phyloP scores from a whole-genome alignment of 768 basidiomycete genomes.

The Termitomyces sp. region DNA sequence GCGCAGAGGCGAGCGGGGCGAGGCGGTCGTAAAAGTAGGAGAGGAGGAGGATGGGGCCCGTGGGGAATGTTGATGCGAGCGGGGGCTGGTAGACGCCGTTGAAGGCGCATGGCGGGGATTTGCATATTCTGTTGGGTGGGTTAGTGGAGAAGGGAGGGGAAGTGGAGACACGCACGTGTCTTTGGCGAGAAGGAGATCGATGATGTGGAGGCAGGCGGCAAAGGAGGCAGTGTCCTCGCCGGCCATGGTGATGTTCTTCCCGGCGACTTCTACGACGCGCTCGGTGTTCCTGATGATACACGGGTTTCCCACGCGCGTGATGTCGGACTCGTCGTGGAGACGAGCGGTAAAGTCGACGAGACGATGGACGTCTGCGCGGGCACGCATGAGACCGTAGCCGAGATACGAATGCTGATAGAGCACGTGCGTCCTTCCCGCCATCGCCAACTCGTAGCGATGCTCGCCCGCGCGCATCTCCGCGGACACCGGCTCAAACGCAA shows the following conservation, averaged over 20 bases:
- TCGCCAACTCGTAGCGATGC: conserved; percentile 82
- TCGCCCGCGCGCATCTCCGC: conserved; percentile 65
- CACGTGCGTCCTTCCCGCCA: conserved; percentile 64
- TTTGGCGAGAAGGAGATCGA: conserved; percentile 91
- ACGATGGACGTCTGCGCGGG: conserved; percentile 58
- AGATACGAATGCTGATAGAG: conserved; percentile 98
- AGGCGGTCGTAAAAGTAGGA: conserved; percentile 99
- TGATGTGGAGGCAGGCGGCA: conserved; percentile 76
- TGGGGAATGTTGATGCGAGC: conserved; percentile 80
- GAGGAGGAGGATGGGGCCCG: conserved; percentile 82
- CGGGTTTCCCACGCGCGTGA: conserved; percentile 51
- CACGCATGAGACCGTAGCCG: conserved; percentile 92
- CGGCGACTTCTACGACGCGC: conserved; percentile 57
- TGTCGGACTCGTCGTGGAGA: conserved; percentile 21
- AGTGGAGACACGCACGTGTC: conserved; percentile 61
- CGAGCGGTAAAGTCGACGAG: conserved; percentile 83
- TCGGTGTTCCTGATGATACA: conserved; percentile 70
- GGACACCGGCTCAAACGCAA: conserved; percentile 82
- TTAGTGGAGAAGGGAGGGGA: not conserved
- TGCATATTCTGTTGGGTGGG: conserved; percentile 58
- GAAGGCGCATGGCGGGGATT: conserved; percentile 93
- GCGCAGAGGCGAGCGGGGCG: conserved; percentile 53
- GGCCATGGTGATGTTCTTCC: conserved; percentile 73
- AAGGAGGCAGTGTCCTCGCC: conserved; percentile 80
- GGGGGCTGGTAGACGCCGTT: conserved; percentile 97